Conservation (phyloP, 1,139 yeast genomes). For the Meyerozyma athensensis region DNA sequence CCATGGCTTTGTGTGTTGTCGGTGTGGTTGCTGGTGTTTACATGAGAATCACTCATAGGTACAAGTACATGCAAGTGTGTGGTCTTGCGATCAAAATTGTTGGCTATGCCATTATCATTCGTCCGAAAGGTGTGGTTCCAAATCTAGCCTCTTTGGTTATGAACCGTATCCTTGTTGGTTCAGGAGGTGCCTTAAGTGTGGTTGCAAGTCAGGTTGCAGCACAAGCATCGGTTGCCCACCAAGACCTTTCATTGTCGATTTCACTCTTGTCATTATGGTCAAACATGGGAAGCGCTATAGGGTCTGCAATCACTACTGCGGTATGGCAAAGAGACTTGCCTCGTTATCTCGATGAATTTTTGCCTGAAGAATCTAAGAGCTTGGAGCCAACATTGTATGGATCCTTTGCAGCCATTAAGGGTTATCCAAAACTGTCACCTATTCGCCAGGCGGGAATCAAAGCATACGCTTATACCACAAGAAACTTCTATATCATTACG, state of each 20-base stretch:
- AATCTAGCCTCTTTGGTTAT: conserved; percentile 15
- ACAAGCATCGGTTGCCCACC: conserved; percentile 40
- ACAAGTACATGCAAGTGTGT: conserved; percentile 23
- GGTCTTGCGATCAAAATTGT: conserved; percentile 25
- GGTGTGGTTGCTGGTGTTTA: conserved; percentile 27
- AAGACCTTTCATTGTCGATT: conserved; percentile 41
- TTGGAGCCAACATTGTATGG: conserved; percentile 10
- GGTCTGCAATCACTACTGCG: conserved; percentile 43
- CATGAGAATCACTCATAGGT: conserved; percentile 25
- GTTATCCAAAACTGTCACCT: conserved; percentile 17
- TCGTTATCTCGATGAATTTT: conserved; percentile 16
- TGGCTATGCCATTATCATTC: conserved; percentile 23
- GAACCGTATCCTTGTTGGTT: conserved; percentile 21
- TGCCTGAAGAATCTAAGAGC: conserved; percentile 17
- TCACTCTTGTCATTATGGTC: conserved; percentile 38
- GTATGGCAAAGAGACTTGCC: conserved; percentile 43
- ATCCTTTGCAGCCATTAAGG: conserved; percentile 14
- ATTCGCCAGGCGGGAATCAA: conserved; percentile 23
- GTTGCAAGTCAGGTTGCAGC: conserved; percentile 28
- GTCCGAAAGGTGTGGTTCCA: conserved; percentile 16
- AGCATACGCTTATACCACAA: conserved; percentile 22
- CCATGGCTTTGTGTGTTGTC: conserved; percentile 29
- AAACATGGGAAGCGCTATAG: conserved; percentile 41
- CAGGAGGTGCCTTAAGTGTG: conserved; percentile 28
- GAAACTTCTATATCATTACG: conserved; percentile 20